Base-by-base conservation (phyloP, 2,329 filamentous ascomycete species). In the Colletotrichum noveboracense region DNA sequence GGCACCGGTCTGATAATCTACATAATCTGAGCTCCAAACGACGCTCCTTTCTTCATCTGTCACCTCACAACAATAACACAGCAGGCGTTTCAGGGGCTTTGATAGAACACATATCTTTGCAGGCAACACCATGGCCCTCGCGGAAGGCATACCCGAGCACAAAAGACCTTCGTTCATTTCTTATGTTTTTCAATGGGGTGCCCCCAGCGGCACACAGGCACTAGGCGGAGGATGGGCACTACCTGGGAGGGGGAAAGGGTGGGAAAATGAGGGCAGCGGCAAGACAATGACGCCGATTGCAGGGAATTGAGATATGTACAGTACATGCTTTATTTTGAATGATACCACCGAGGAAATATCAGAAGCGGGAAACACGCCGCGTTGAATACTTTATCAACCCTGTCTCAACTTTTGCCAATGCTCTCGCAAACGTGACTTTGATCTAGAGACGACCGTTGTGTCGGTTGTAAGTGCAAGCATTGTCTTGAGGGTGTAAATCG, bases 51-150 rank as follows among this genome's bases (percentile, higher is more conserved):
- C 21, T 71, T 38, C 48, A 43, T 38, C 64, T 26, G 56, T 60
- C 30, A 28, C 12, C n/a, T 32, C 12, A 58, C 32, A 38, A 18
- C 16, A 61, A 24, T n/a, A 65, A 36, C 36, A 43, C 14, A 52
- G 71, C 67, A 36, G 68, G 67, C 68, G 68, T 71, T 71, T 66
- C 32, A 56, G 60, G 21, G n/a, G 48, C 18, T 24, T 52, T 66
- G 48, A 55, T 58, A 64, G 36, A 61, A 34, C 24, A 38, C n/a
- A 4, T 13, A 21, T 24, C 32, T n/a, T 36, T 28, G 38, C 28
- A 34, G 48, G 30, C 21, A 65, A 55, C 24, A 26, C n/a, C 14
- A 28, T 9, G 6, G n/a, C 34, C 56, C 28, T 52, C 36, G 34
- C 52, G 7, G n/a, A 48, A 48, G n/a, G n/a, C 52, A 43, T 28